Evolutionary conservation across 257 asterid genomes (phyloP).

Genomic region (Verbascum thapsus): DNA sequence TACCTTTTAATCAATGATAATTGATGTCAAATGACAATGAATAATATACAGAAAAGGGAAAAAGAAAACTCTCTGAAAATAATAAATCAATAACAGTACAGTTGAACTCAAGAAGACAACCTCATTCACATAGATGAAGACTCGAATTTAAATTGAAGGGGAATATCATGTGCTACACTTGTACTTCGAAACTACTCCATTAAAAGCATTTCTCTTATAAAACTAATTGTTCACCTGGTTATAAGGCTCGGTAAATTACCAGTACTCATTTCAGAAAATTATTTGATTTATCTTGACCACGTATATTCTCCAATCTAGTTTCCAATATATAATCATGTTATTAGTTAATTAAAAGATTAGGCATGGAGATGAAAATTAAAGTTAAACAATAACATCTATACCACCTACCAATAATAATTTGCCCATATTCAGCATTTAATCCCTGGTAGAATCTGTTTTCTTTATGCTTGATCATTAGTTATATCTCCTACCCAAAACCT

Average conservation of each 20-base stretch:
- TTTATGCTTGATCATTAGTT: constrained; percentile 6
- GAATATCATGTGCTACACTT: constrained; percentile 11
- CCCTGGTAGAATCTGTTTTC: not conserved
- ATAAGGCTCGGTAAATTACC: constrained; percentile 18
- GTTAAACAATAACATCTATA: not conserved
- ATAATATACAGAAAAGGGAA: not conserved
- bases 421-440: not conserved
- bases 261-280: not conserved
- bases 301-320: constrained; percentile 3
- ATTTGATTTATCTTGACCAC: not conserved
- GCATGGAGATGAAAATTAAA: not conserved
- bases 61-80: too few relatives aligned
- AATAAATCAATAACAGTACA: constrained; percentile 10
- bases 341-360: not conserved
- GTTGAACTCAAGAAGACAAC: not conserved
- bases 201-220: constrained; percentile 2
- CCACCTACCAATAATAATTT: not conserved
- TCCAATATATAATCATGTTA: not conserved
- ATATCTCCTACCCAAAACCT: not conserved
- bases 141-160: constrained; percentile 19
- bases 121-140: constrained; percentile 21
- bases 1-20: constrained; percentile 49
- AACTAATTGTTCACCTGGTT: constrained; percentile 11
- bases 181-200: constrained; percentile 9
- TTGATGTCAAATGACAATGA: constrained; percentile 1